These are phyloP conservation scores for Pulveroboletus sp. DNA, from an alignment of 768 basidiomycete genomes.

Conservation along the genomic window DNA sequence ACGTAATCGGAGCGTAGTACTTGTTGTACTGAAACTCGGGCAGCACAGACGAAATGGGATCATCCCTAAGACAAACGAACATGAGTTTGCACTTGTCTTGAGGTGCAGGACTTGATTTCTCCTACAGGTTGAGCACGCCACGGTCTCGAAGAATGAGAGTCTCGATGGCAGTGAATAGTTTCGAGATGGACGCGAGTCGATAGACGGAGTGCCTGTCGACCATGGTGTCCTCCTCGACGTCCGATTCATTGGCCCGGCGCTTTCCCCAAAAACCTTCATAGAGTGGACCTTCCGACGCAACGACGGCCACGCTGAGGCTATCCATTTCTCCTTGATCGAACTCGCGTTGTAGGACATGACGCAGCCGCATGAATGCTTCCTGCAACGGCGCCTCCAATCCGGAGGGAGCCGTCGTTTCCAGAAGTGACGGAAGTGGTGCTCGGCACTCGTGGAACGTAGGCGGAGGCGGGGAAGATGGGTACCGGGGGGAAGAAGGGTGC, in stretches of 20 bases:
- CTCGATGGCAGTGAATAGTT: constrained; percentile 47
- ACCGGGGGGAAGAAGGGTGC: neutral
- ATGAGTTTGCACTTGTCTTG: neutral
- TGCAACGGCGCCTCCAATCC: constrained; percentile 6
- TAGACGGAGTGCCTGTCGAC: constrained; percentile 45
- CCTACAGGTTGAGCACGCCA: constrained; percentile 38
- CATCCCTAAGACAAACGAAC: constrained; percentile 34
- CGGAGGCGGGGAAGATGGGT: neutral
- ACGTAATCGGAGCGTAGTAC: constrained; percentile 31
- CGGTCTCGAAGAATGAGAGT: constrained; percentile 45
- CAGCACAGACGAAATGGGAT: constrained; percentile 37
- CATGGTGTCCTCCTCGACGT: constrained; percentile 10
- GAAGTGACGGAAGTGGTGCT: constrained; percentile 15
- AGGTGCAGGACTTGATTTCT: neutral
- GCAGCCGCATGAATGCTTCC: constrained; percentile 5
- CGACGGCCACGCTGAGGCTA: constrained; percentile 46
- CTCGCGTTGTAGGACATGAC: constrained; percentile 9
- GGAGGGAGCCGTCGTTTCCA: constrained; percentile 14
- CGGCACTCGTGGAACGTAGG: constrained; percentile 6
- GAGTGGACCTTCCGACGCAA: constrained; percentile 41
- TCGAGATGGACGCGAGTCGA: constrained; percentile 48
- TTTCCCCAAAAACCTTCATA: constrained; percentile 44
- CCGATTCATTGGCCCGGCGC: constrained; percentile 41
- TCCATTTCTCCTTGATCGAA: constrained; percentile 38
- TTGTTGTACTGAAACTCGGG: constrained; percentile 20